Evolutionary conservation across 1,284 basidiomycete genomes (phyloP).

Genomic region (Ceratobasidium sp.): DNA sequence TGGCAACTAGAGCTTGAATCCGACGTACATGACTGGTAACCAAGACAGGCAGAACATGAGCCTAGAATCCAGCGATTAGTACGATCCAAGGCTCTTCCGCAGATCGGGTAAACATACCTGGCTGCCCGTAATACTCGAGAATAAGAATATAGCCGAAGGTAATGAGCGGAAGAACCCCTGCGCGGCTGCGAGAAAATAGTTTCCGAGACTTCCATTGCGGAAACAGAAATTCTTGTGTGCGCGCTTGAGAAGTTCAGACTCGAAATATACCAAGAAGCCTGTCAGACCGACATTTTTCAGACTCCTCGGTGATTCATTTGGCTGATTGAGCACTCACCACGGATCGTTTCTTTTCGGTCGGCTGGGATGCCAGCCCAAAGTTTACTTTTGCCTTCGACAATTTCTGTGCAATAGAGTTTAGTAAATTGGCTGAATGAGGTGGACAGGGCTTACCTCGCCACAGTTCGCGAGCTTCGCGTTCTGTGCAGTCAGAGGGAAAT

Average conservation of each 20-base stretch:
- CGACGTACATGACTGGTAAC: conserved; percentile 89
- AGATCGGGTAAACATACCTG: conserved; percentile 53
- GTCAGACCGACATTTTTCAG: conserved; percentile 23
- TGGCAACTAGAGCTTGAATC: not conserved
- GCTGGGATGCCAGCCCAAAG: conserved; percentile 91
- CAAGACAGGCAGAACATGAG: conserved; percentile 87
- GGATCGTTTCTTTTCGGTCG: conserved; percentile 91
- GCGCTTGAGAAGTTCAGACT: conserved; percentile 84
- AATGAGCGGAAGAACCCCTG: conserved; percentile 88
- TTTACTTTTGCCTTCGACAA: conserved; percentile 87
- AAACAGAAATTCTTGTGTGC: conserved; percentile 95
- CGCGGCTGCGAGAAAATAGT: conserved; percentile 89
- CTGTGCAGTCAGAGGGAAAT: conserved; percentile 72
- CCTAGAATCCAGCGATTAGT: conserved; percentile 57
- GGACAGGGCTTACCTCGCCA: conserved; percentile 66
- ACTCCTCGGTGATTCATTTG: not conserved
- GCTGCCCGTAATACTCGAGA: conserved; percentile 90
- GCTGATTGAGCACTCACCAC: conserved; percentile 62
- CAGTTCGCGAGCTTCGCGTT: conserved; percentile 83
- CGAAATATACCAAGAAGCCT: conserved; percentile 93
- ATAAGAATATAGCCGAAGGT: conserved; percentile 94
- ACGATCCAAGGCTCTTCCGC: conserved; percentile 13
- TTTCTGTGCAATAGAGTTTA: conserved; percentile 58
- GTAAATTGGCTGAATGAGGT: not conserved
- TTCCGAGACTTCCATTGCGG: conserved; percentile 86